Base-by-base conservation (phyloP, 1,284 basidiomycete species). In the Chalciporus sp. region DNA sequence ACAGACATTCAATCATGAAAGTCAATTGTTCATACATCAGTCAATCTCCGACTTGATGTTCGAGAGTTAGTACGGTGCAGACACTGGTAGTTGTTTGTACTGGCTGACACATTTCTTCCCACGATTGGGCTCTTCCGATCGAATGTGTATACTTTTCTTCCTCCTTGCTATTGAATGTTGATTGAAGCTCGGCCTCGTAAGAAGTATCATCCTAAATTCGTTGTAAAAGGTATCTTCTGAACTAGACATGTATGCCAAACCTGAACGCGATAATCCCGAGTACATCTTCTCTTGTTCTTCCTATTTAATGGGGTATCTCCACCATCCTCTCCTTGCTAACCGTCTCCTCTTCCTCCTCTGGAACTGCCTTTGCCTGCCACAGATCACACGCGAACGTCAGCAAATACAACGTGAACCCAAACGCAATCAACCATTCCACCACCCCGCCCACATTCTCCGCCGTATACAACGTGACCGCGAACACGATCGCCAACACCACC, bases 391-490 rank as follows among this genome's bases (percentile, higher is more conserved):
- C 82, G 69, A 87, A 90, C 0, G 85, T 85, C 51, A 88, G 71
- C 39, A 90, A 69, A 67, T 87, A 90, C 57, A 88, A 77, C 4
- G 85, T 85, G 65, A 84, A 90, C 9, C 85, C 82, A 56, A 90
- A 85, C 2, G 81, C 77, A 53, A 91, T 88, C 1, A 70, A 68
- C 88, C 88, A 91, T 67, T 91, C 89, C 3, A 91, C 63, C 48
- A 90, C 69, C 9, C 82, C 85, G 65, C 82, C 85, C 3, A 74
- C 80, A 55, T 85, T 70, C 2, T 59, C 60, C 0, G 71, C 75
- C 9, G 66, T 60, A 59, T 72, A 84, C 4, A 88, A 63, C 10
- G 79, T 65, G 19, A 82, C 66, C 0, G 74, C 85, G 63, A 90
- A 90, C 4, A 75, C 83, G 57, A 88, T 79, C 16, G 85, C 81